phyloP scores from a whole-genome alignment of 805 yeast genomes.

The Hagleromyces aurorensis region DNA sequence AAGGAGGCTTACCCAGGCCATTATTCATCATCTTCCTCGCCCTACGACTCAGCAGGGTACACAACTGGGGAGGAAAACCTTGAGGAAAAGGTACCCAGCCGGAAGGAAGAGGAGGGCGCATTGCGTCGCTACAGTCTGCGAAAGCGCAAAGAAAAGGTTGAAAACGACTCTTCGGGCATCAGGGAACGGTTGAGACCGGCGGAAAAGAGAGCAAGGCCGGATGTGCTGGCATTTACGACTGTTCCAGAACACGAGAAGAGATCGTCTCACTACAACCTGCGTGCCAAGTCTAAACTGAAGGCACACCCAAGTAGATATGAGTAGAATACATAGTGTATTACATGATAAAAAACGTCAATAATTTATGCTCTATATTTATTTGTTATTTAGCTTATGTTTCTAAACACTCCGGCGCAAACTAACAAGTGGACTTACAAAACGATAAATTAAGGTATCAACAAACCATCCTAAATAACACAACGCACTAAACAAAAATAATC shows the following conservation, averaged over 20 bases:
- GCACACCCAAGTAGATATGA: conserved; percentile 6
- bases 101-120: not conserved
- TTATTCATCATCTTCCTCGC: conserved; percentile 2
- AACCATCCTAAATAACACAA: no score
- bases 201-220: conserved; percentile 25
- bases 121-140: conserved; percentile 2
- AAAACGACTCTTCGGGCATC: conserved; percentile 12
- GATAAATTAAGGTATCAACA: no score
- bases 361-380: not conserved
- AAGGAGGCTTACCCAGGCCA: not conserved
- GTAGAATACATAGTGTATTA: conserved; percentile 1
- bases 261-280: conserved; percentile 27
- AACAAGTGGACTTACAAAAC: no score
- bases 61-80: conserved; percentile 1
- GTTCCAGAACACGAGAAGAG: conserved; percentile 25
- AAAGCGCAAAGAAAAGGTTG: conserved; percentile 2
- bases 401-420: no score
- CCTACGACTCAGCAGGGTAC: conserved; percentile 3
- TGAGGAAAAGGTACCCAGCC: conserved; percentile 1
- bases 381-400: no score
- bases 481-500: no score
- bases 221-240: conserved; percentile 15
- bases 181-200: conserved; percentile 19
- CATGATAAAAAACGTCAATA: not conserved
- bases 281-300: conserved; percentile 28